Evolutionary conservation across 2,329 filamentous ascomycete genomes (phyloP).

Genomic region (Apiospora kogelbergensis): DNA sequence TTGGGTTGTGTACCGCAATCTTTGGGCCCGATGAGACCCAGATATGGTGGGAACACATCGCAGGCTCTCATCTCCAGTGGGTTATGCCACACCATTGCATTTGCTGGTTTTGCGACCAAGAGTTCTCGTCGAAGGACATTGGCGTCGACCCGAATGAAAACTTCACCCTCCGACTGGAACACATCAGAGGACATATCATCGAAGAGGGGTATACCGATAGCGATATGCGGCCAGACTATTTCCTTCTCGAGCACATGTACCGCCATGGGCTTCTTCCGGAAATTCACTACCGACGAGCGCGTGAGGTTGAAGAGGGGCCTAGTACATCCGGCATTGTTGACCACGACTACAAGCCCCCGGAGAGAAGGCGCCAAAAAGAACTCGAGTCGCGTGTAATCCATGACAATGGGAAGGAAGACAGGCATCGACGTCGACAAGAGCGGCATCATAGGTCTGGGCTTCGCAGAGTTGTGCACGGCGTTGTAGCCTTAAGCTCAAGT

Average conservation of each 20-base stretch:
- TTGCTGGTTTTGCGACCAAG: constrained; percentile 52
- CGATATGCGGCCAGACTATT: constrained; percentile 81
- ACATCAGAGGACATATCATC: constrained; percentile 47
- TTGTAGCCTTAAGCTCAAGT: not conserved
- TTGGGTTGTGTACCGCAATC: constrained; percentile 33
- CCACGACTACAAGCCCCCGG: not conserved
- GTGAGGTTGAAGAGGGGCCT: not conserved
- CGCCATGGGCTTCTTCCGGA: constrained; percentile 15
- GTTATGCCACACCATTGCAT: constrained; percentile 35
- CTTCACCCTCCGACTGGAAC: constrained; percentile 45
- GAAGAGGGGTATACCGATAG: constrained; percentile 20
- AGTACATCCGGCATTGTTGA: not conserved
- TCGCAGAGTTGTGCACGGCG: not conserved
- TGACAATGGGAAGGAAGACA: not conserved
- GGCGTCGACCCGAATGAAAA: constrained; percentile 20
- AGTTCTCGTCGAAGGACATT: constrained; percentile 27
- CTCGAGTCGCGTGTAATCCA: not conserved
- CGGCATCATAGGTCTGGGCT: not conserved
- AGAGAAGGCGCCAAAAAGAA: not conserved
- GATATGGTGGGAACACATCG: constrained; percentile 48
- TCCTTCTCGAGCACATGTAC: constrained; percentile 73
- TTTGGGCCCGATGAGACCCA: constrained; percentile 40
- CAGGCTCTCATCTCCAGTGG: constrained; percentile 33
- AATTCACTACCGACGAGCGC: not conserved
- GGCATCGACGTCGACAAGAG: not conserved